Evolutionary conservation across 2,329 filamentous ascomycete genomes (phyloP).

Genomic region (Huntiella abstrusa): DNA sequence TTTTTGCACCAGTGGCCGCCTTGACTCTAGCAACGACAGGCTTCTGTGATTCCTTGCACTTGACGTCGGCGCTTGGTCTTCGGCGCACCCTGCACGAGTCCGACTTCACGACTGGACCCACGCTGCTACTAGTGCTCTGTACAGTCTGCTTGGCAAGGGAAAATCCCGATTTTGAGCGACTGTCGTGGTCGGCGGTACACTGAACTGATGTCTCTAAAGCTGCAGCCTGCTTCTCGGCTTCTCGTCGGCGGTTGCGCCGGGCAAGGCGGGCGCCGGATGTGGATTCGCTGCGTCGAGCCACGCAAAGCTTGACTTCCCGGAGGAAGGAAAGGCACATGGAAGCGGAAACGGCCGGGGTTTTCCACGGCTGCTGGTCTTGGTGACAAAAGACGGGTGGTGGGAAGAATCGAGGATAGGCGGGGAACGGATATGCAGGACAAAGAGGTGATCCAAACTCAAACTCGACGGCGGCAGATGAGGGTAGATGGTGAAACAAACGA

Average conservation of each 20-base stretch:
- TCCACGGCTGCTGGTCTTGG: not conserved
- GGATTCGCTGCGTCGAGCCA: constrained; percentile 2
- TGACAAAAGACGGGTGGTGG: too few species aligned
- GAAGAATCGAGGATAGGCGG: too few species aligned
- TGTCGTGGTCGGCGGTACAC: too few species aligned
- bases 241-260: not conserved
- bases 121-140: constrained; percentile 3
- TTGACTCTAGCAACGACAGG: not conserved
- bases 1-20: not conserved
- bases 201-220: too few species aligned
- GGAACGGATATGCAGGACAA: too few species aligned
- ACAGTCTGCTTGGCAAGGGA: not conserved
- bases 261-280: not conserved
- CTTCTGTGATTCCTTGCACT: constrained; percentile 1
- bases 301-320: constrained; percentile 5
- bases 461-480: too few species aligned
- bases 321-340: constrained; percentile 7
- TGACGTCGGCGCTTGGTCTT: not conserved
- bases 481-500: too few species aligned
- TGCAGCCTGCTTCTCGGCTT: too few species aligned
- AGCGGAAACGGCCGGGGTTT: not conserved
- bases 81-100: too few species aligned
- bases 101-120: not conserved
- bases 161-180: too few species aligned
- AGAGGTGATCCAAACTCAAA: too few species aligned